Base-by-base conservation (phyloP, 2,329 filamentous ascomycete genomes). In the Bipolaris oryzae region DNA sequence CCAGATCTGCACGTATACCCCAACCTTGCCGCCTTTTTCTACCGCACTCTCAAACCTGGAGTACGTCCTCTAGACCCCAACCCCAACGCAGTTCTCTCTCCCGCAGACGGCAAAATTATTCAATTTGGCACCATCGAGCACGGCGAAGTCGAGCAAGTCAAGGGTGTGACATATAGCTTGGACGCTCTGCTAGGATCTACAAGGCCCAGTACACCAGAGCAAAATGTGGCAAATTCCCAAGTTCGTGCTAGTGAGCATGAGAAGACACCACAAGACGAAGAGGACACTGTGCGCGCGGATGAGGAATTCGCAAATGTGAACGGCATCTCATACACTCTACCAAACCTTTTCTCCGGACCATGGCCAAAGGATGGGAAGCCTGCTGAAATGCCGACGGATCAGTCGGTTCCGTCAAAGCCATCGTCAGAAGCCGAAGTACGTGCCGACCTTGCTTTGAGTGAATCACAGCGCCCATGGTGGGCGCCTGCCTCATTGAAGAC, bases 91-190 rank as follows among this genome's bases (percentile, higher is more conserved):
- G 79, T 99, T 5, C 80, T 98, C 7, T 95, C 92, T 0, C 96
- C 95, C 1, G 87, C 95, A 5, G 95, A 99, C 75, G 95, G 95
- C 44, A 89, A 90, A 62, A 85, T 99, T 43, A 85, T 99, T 23
- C 94, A 98, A 69, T 97, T 92, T 67, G 95, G 95, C 10, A 88
- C 87, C 67, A 97, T 99, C 55, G 89, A 96, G 70, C 87, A 93
- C 69, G 93, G 94, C 45, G 92, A 97, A 71, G 96, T 99, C 41
- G 95, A 99, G 76, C 95, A 99, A 79, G 94, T 99, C 62, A 99
- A 99, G 79, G 95, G 95, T 58, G 95, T 99, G 84, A 99, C 95
- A 0, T 99, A 99, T 78, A 96, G 89, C 64, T 85, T 99, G 52
- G 95, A 99, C 74, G 93, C 95, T 7, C 84, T 99, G 1, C 84